Percentiles rank a stretch among this genome's conserved stretches.
These are phyloP conservation scores for Anthostomella pinea DNA, from an alignment of 2,329 filamentous ascomycete genomes.

Conservation along the genomic window DNA sequence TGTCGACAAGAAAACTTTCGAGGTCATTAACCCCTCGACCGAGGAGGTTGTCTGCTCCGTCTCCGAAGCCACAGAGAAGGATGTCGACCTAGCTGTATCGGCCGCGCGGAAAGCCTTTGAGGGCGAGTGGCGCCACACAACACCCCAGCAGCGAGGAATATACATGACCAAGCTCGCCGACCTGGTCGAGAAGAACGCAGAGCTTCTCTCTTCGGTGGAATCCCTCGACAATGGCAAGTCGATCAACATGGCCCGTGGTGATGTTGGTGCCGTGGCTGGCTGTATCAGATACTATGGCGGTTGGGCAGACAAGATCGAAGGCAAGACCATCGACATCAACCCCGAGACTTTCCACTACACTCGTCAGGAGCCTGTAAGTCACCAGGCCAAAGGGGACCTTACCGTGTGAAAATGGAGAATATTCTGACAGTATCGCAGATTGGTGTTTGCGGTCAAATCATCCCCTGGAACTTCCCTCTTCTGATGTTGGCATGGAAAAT, in stretches of 20 bases:
- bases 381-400: not conserved
- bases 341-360: constrained; percentile 83
- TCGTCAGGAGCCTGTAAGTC: constrained; percentile 65
- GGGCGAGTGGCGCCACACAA: constrained; percentile 63
- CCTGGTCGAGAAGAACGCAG: constrained; percentile 72
- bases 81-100: constrained; percentile 74
- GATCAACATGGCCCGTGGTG: constrained; percentile 70
- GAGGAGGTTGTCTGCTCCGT: constrained; percentile 84
- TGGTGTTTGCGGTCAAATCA: constrained; percentile 71
- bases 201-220: constrained; percentile 78
- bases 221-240: constrained; percentile 87
- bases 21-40: constrained; percentile 84
- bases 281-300: constrained; percentile 85
- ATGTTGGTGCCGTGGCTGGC: constrained; percentile 65
- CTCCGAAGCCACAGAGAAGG: constrained; percentile 83
- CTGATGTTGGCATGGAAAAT: constrained; percentile 85
- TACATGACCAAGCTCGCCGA: constrained; percentile 75
- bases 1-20: constrained; percentile 85
- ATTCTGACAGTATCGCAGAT: constrained; percentile 20
- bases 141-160: constrained; percentile 68
- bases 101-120: constrained; percentile 87
- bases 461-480: constrained; percentile 85
- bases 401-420: not conserved
- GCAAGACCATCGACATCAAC: constrained; percentile 79
- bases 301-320: constrained; percentile 88